Conservation (phyloP, 2,329 filamentous ascomycete genomes). For the Chaetomium sp. region DNA sequence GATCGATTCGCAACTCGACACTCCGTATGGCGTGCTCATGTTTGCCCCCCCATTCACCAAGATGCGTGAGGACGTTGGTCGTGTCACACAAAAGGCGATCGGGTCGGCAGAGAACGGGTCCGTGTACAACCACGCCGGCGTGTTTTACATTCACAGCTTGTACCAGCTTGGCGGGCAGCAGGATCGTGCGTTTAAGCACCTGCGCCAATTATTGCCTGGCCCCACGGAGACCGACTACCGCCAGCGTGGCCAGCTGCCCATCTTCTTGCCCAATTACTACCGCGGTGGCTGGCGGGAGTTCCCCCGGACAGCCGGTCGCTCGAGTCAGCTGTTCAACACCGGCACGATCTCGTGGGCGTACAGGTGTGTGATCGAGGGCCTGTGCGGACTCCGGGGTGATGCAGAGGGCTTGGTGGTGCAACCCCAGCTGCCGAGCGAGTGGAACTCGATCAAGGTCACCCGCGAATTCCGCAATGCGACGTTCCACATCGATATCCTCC, state of each 20-base stretch:
- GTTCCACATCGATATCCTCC: constrained; percentile 40
- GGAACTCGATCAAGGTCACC: constrained; percentile 37
- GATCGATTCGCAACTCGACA: constrained; percentile 45
- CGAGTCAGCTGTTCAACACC: constrained; percentile 53
- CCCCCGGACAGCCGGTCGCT: constrained; percentile 48
- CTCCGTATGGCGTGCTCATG: constrained; percentile 50
- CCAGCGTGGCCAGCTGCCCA: constrained; percentile 48
- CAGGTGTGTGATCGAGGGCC: constrained; percentile 47
- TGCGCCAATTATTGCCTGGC: constrained; percentile 49
- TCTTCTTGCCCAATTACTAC: constrained; percentile 55
- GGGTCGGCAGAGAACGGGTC: constrained; percentile 53
- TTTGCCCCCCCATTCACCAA: constrained; percentile 47
- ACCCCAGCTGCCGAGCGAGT: constrained; percentile 45
- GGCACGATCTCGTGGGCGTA: constrained; percentile 53
- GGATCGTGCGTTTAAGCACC: constrained; percentile 44
- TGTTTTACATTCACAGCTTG: constrained; percentile 49
- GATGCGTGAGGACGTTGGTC: constrained; percentile 53
- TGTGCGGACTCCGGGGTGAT: constrained; percentile 48
- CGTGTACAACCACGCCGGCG: constrained; percentile 52
- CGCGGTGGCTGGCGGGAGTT: constrained; percentile 43
- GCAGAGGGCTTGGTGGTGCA: constrained; percentile 39
- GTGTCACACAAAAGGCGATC: constrained; percentile 52
- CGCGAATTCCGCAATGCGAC: constrained; percentile 45
- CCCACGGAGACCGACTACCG: constrained; percentile 44
- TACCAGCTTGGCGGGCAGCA: constrained; percentile 42